Evolutionary conservation across 1,284 basidiomycete genomes (phyloP).

Genomic region (Trichosporon sp.): DNA sequence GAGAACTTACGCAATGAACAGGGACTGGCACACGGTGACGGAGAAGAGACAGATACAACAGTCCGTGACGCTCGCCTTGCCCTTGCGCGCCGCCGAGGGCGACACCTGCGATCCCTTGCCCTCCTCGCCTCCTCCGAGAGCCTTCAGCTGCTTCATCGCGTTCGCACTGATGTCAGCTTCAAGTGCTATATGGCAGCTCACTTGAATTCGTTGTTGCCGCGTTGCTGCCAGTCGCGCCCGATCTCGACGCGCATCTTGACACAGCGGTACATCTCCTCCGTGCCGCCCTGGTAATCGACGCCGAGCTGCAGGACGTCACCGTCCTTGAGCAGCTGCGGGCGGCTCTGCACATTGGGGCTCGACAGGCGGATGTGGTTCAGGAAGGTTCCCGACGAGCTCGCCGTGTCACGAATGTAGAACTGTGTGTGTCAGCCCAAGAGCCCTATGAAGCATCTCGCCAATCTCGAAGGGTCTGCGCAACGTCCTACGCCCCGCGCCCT

Average conservation of each 20-base stretch:
- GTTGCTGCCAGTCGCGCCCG: conserved; percentile 88
- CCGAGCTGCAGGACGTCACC: conserved; percentile 95
- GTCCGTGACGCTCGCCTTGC: conserved; percentile 66
- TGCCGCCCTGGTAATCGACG: conserved; percentile 96
- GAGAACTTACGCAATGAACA: conserved; percentile 77
- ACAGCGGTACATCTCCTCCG: conserved; percentile 96
- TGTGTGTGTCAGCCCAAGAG: conserved; percentile 38
- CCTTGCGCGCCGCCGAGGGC: conserved; percentile 34
- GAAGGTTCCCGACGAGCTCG: conserved; percentile 89
- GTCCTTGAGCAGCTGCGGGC: conserved; percentile 80
- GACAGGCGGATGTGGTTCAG: conserved; percentile 91
- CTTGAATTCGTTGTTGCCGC: conserved; percentile 91
- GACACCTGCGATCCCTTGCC: conserved; percentile 33
- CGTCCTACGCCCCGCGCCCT: background rate
- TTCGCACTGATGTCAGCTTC: conserved; percentile 43
- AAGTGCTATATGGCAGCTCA: conserved; percentile 58
- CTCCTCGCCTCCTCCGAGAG: conserved; percentile 41
- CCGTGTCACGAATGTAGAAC: conserved; percentile 91
- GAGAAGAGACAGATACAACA: conserved; percentile 96
- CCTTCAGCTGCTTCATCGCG: conserved; percentile 53
- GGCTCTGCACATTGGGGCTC: conserved; percentile 77
- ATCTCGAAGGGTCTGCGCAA: background rate
- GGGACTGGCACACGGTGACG: conserved; percentile 90
- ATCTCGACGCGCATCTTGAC: conserved; percentile 94
- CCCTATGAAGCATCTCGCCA: background rate